Conservation (phyloP, 768 basidiomycete genomes). For the Suillus clintonianus region DNA sequence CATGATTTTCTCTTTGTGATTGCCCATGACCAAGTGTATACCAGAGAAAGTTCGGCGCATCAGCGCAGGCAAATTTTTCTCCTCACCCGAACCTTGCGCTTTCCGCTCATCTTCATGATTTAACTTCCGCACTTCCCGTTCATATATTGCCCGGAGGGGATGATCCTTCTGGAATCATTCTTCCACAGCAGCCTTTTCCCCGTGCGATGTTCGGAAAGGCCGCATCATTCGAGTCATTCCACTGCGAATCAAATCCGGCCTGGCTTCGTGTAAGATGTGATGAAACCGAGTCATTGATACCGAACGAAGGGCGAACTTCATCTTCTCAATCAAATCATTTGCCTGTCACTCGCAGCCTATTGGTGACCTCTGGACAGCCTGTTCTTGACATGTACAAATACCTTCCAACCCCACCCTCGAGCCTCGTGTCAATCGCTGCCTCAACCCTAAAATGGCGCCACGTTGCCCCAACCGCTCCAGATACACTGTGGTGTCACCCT, state of each 20-base stretch:
- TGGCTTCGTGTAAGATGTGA: constrained; percentile 69
- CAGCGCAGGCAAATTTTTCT: constrained; percentile 56
- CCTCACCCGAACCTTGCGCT: constrained; percentile 74
- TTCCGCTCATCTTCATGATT: constrained; percentile 69
- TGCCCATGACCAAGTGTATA: constrained; percentile 15
- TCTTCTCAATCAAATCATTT: constrained; percentile 13
- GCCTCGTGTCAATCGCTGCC: constrained; percentile 73
- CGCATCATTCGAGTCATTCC: constrained; percentile 61
- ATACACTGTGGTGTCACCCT: constrained; percentile 98
- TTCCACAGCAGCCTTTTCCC: constrained; percentile 94
- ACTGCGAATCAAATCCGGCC: constrained; percentile 85
- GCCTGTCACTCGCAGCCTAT: constrained; percentile 52
- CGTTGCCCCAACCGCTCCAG: constrained; percentile 97
- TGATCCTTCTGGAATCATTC: constrained; percentile 85
- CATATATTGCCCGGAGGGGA: constrained; percentile 86
- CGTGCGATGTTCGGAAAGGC: constrained; percentile 82
- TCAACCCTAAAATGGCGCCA: constrained; percentile 91
- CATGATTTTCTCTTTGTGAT: constrained; percentile 6
- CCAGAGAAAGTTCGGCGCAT: constrained; percentile 69
- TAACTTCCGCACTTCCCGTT: constrained; percentile 77
- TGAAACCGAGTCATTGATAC: constrained; percentile 6
- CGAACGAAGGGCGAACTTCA: constrained; percentile 2
- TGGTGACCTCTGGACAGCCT: constrained; percentile 91
- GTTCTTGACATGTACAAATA: constrained; percentile 96
- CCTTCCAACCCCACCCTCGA: constrained; percentile 67